A percentile compares a stretch with the other conserved stretches of the same genome.
Conservation (phyloP, 83 land plant species). For the Larix sibirica region DNA sequence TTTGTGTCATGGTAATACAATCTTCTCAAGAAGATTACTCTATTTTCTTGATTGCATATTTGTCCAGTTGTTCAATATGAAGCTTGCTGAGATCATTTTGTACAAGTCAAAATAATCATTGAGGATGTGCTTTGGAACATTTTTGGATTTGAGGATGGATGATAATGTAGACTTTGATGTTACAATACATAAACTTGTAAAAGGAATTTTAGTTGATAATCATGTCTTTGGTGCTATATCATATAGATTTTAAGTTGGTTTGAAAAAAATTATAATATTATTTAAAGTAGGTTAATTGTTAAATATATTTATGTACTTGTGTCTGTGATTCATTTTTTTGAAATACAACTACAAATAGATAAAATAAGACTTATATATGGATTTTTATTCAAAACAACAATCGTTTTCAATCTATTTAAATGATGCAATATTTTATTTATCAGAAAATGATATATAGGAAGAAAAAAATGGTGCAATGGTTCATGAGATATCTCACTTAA, state of each 20-base stretch:
- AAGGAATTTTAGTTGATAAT: not conserved
- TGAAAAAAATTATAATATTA: not conserved
- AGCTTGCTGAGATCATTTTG: not conserved
- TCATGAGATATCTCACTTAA: too few species aligned
- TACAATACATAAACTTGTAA: not conserved
- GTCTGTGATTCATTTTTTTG: too few species aligned
- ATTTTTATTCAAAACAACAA: too few species aligned
- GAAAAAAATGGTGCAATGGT: too few species aligned
- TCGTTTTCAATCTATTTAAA: too few species aligned
- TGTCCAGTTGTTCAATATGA: conserved; percentile 12
- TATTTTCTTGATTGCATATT: not conserved
- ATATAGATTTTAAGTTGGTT: not conserved
- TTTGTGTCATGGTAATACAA: not conserved
- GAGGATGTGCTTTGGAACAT: not conserved
- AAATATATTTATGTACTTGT: too few species aligned
- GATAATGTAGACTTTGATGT: not conserved
- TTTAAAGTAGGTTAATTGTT: too few species aligned
- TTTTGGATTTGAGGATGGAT: not conserved
- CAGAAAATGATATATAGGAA: too few species aligned
- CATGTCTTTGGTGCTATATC: not conserved
- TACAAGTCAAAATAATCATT: not conserved
- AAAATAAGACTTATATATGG: too few species aligned
- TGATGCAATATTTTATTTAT: too few species aligned
- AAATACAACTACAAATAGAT: too few species aligned
- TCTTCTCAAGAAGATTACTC: not conserved